Evolutionary conservation across 2,329 filamentous ascomycete genomes (phyloP), one percentile per base, ranked within the genome.

Genomic region (Clonostachys solani): DNA sequence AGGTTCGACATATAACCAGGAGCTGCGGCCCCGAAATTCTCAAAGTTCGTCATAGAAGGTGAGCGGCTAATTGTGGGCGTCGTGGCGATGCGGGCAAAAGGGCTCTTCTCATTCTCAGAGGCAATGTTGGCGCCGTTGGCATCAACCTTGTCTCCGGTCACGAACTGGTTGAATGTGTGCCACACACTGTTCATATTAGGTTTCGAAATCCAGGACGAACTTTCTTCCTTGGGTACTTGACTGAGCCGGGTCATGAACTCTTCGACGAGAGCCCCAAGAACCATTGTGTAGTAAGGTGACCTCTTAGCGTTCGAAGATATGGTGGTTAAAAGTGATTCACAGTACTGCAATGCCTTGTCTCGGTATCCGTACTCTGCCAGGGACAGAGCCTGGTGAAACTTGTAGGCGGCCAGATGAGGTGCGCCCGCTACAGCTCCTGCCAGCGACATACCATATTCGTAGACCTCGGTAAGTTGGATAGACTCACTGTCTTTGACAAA

Each of bases 91-190:
- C 86, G 86, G 8, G 88, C 86, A 63, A 99, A 97, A 2, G 90
- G 91, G 0, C 91, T 89, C 45, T 78, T 66, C 50, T 89, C 86
- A 34, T 65, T 74, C 41, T 80, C 81, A 9, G 74, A 80, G 46
- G 77, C 77, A 1, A 79, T 81, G 10, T 74, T 74, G 34, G 75
- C 74, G 45, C 90, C 87, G 49, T 80, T 83, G 49, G 95, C 90
- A 49, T 95, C 91, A 45, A 81, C 81, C 47, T 97, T 92, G 50
- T 96, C 92, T 13, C 94, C 95, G 45, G 88, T 84, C 50, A 99
- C 91, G 60, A 99, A 99, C 59, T 91, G 96, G 68, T 92, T 97
- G 69, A 99, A 96, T 49, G 87, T 90, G 53, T 84, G 91, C 80
- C 90, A 92, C 62, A 97, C 83, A 34, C 87, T 90, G 65, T 95